Conservation (phyloP, 306 rosid genomes). For the Dalbergia cultrata region DNA sequence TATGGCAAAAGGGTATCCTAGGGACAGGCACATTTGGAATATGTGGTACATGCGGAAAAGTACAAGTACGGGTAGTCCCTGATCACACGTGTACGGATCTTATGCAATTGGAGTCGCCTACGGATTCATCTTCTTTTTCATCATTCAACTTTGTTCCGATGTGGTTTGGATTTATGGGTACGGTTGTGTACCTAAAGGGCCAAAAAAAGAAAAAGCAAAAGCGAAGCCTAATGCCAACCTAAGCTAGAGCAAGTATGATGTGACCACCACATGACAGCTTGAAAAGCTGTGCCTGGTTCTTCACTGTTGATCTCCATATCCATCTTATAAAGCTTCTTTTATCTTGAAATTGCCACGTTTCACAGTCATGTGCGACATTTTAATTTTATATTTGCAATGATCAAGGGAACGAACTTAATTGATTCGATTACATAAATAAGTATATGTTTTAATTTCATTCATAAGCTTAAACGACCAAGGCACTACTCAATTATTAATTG, state of each 20-base stretch:
- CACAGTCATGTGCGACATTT: not conserved
- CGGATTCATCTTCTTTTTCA: not conserved
- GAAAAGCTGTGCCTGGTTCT: constrained; percentile 4
- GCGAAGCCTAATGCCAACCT: not conserved
- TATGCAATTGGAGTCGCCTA: not conserved
- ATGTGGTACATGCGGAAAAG: constrained; percentile 28
- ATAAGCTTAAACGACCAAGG: not conserved
- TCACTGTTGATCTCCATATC: not conserved
- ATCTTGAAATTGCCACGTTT: not conserved
- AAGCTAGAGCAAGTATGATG: not conserved
- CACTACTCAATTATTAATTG: too few species aligned
- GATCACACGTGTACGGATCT: constrained; percentile 26
- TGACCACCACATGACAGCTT: constrained; percentile 13
- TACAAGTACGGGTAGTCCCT: constrained; percentile 41
- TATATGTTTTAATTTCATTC: not conserved
- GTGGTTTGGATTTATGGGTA: constrained; percentile 27
- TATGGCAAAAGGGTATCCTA: not conserved
- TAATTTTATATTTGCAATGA: not conserved
- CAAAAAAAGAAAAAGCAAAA: not conserved
- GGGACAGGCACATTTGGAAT: not conserved
- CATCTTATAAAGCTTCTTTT: not conserved
- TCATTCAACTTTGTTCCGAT: not conserved
- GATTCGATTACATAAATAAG: not conserved
- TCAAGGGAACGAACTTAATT: not conserved
- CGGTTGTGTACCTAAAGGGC: constrained; percentile 26